Evolutionary conservation across 164 flowering plant genomes (phyloP), one percentile per base, ranked within the genome.

Genomic region (Protea cynaroides): DNA sequence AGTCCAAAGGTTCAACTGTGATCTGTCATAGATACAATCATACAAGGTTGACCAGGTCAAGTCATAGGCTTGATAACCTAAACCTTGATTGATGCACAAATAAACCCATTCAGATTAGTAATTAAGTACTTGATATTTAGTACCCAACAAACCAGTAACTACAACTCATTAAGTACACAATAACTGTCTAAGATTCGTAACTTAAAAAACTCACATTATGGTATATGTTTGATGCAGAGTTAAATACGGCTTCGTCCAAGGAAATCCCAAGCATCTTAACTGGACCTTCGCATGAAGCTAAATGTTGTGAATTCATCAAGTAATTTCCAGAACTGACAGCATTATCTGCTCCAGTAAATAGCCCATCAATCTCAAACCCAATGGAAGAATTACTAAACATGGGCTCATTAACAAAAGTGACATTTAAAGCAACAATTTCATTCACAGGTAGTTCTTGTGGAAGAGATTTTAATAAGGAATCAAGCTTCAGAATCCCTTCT

Each of bases 251-350:
- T 72, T 90, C 89, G 56, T 83, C 87, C 61, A 90, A 21, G 63
- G 92, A 80, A 55, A 90, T 88, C 67, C 76, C 87, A 72, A 88
- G 76, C 97, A 90, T 90, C 80, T 88, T 82, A 22, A 75, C 56
- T 40, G 79, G 69, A 71, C 66, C 79, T 1, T 73, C 23, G 70
- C 83, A 84, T n/a, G 69, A 62, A 62, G 62, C 68, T 60, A 65
- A 58, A 61, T 71, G 46, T 38, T 70, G 64, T 25, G 52, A 69
- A 63, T 60, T 70, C 40, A 40, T 62, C 38, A 50, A 25, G 66
- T 40, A 58, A 69, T 61, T 51, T 37, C 46, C 71, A 56, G 69
- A 49, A 56, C 49, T 34, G 6, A 59, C 40, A 49, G 17, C 61
- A 13, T 63, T 67, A 49, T 67, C 47, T 54, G 64, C 72, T 61